phyloP scores from a whole-genome alignment of 768 basidiomycete species.

The Mycena rosella region DNA sequence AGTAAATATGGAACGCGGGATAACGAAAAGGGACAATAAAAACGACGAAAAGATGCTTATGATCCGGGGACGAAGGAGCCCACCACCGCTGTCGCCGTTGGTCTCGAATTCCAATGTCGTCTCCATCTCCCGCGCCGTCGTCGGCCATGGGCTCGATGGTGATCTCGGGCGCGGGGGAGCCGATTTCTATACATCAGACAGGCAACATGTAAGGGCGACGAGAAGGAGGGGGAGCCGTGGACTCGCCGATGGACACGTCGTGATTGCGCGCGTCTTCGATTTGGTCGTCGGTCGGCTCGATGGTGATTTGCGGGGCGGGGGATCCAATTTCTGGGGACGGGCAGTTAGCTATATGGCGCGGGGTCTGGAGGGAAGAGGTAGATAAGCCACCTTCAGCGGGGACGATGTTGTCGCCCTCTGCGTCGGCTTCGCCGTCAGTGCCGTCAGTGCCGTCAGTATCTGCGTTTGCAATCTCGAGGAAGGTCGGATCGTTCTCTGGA shows the following conservation, averaged over 20 bases:
- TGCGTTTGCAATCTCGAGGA: constrained; percentile 29
- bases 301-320: constrained; percentile 26
- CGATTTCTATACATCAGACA: constrained; percentile 12
- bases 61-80: constrained; percentile 20
- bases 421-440: constrained; percentile 1
- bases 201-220: background rate
- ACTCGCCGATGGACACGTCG: constrained; percentile 24
- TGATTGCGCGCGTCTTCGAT: constrained; percentile 36
- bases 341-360: background rate
- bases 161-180: constrained; percentile 33
- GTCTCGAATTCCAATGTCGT: constrained; percentile 3
- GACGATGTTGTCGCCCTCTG: constrained; percentile 13
- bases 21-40: background rate
- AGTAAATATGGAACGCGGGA: background rate
- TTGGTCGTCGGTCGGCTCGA: constrained; percentile 35
- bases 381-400: constrained; percentile 1
- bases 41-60: constrained; percentile 1
- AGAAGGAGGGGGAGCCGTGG: background rate
- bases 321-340: constrained; percentile 27
- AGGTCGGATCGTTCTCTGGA: constrained; percentile 28
- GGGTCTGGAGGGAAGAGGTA: background rate
- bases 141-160: constrained; percentile 35
- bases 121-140: constrained; percentile 13
- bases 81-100: background rate
- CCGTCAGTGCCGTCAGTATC: constrained; percentile 24